phyloP scores from a whole-genome alignment of 805 yeast genomes.

The Kregervanrija delftensis region DNA sequence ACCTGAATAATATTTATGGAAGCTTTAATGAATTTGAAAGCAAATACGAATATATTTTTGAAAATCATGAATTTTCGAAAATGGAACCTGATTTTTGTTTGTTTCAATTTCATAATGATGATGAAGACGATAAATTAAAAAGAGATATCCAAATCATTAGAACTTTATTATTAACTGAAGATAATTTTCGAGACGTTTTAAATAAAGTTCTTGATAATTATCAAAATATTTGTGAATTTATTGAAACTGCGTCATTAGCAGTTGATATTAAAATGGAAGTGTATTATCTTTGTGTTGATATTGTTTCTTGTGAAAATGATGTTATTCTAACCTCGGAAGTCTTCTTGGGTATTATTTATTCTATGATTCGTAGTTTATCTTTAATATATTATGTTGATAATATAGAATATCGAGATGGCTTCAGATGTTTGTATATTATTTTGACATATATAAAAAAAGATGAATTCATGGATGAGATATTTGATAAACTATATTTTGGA shows the following conservation, averaged over 20 bases:
- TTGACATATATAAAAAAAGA: not conserved
- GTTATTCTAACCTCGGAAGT: slow-evolving; percentile 1
- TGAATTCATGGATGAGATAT: slow-evolving; percentile 2
- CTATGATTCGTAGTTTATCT: not conserved
- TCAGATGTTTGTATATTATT: slow-evolving; percentile 2
- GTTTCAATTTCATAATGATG: too few species aligned
- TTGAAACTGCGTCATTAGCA: not conserved
- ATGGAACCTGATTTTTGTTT: too few species aligned
- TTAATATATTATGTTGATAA: not conserved
- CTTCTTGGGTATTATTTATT: not conserved
- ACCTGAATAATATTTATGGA: slow-evolving; percentile 7
- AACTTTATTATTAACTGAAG: too few species aligned
- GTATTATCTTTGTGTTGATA: not conserved
- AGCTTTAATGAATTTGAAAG: slow-evolving; percentile 4
- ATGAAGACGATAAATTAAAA: too few species aligned
- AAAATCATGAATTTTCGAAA: too few species aligned
- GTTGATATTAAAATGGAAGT: slow-evolving; percentile 1
- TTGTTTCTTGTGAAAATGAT: slow-evolving; percentile 4
- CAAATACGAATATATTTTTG: too few species aligned
- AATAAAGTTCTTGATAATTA: too few species aligned
- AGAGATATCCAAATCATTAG: too few species aligned
- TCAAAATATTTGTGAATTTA: not conserved
- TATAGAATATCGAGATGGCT: not conserved
- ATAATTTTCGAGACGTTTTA: too few species aligned
- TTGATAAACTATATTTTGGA: not conserved